These are phyloP conservation scores for Ogataea trehalophila DNA, from an alignment of 805 yeast genomes.

Conservation along the genomic window DNA sequence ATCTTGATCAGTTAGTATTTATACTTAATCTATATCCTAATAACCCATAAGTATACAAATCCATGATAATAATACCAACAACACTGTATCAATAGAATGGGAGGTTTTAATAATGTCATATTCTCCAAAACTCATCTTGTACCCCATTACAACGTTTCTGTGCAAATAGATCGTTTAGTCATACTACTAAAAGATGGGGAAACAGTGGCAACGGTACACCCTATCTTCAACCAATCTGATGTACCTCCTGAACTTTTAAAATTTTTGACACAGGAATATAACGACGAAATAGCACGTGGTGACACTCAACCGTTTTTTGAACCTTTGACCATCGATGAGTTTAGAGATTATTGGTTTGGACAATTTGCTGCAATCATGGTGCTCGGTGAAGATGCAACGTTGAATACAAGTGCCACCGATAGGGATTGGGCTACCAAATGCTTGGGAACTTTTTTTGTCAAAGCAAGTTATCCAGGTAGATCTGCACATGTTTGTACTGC, in stretches of 20 bases:
- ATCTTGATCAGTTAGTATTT: too few species aligned
- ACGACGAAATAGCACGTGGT: constrained; percentile 86
- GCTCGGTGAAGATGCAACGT: constrained; percentile 62
- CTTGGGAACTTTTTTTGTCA: constrained; percentile 78
- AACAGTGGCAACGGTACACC: constrained; percentile 90
- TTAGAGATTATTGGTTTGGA: constrained; percentile 84
- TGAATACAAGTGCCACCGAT: constrained; percentile 34
- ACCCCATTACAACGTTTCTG: constrained; percentile 26
- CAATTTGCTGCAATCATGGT: constrained; percentile 73
- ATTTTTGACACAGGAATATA: constrained; percentile 86
- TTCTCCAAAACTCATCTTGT: constrained; percentile 27
- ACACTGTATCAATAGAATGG: constrained; percentile 17
- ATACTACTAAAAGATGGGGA: constrained; percentile 82
- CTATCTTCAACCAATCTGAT: constrained; percentile 60
- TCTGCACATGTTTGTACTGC: constrained; percentile 92
- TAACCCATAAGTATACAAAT: too few species aligned
- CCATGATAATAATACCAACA: not conserved
- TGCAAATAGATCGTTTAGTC: constrained; percentile 57
- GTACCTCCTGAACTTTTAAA: constrained; percentile 76
- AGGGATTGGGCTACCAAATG: constrained; percentile 92
- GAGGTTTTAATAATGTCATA: constrained; percentile 29
- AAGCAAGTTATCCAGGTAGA: constrained; percentile 89
- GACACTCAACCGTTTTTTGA: constrained; percentile 86
- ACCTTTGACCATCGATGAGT: constrained; percentile 67
- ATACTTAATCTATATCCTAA: too few species aligned